These are phyloP conservation scores for Jackrogersella multiformis DNA, from an alignment of 495 filamentous ascomycete genomes.

Conservation along the genomic window DNA sequence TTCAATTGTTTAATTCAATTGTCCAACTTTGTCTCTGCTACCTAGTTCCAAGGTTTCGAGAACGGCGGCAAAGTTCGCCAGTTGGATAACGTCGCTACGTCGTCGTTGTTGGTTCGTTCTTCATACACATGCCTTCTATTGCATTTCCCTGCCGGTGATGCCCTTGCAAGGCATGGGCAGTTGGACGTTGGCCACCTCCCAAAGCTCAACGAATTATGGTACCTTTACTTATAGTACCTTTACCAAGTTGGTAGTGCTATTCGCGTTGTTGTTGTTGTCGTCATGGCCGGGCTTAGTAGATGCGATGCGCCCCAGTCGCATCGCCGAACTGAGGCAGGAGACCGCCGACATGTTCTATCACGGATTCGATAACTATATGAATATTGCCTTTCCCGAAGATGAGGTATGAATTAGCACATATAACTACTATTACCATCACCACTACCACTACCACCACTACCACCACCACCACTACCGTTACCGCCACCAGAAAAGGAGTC, in stretches of 20 bases:
- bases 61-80: constrained; percentile 15
- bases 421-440: no score
- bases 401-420: constrained; percentile 66
- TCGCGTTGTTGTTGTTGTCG: constrained; percentile 43
- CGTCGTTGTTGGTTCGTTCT: constrained; percentile 4
- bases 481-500: no score
- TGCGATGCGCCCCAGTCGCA: constrained; percentile 62
- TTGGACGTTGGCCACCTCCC: constrained; percentile 44
- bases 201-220: constrained; percentile 31
- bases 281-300: constrained; percentile 48
- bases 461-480: no score
- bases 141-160: constrained; percentile 52
- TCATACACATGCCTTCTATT: constrained; percentile 50
- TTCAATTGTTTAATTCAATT: background rate
- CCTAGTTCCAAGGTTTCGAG: no score
- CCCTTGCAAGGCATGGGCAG: constrained; percentile 53
- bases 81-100: constrained; percentile 18
- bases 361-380: constrained; percentile 95
- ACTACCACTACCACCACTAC: no score
- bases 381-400: constrained; percentile 94
- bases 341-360: constrained; percentile 96
- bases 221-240: constrained; percentile 23
- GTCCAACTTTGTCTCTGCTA: constrained; percentile 7
- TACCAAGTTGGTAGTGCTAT: constrained; percentile 24
- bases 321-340: constrained; percentile 68